A percentile compares a stretch with the other conserved stretches of the same genome.
phyloP scores from a whole-genome alignment of 257 asterid genomes.

The Anisodus tanguticus region DNA sequence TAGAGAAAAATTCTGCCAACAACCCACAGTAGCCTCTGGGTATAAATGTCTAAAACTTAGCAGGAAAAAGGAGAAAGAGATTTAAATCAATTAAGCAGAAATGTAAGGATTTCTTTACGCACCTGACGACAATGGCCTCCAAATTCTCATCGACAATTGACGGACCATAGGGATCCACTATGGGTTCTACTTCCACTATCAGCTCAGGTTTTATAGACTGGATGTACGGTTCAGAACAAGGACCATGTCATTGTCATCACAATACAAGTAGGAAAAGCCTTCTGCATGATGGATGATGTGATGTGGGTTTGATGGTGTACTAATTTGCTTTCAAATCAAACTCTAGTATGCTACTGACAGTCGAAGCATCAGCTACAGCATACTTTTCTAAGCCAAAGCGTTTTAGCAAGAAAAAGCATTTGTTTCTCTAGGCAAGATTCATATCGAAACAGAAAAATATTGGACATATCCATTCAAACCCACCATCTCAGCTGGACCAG shows the following conservation, averaged over 20 bases:
- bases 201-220: constrained; percentile 83
- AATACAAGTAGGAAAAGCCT: constrained; percentile 6
- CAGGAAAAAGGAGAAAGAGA: neutral
- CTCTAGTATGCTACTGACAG: neutral
- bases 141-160: constrained; percentile 72
- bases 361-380: neutral
- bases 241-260: constrained; percentile 34
- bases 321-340: neutral
- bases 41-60: neutral
- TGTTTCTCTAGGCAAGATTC: neutral
- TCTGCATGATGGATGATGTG: constrained; percentile 24
- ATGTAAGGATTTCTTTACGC: neutral
- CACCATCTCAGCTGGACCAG: constrained; percentile 13
- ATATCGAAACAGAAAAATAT: neutral
- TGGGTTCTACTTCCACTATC: constrained; percentile 74
- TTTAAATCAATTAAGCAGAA: neutral
- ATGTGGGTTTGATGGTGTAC: constrained; percentile 25
- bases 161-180: constrained; percentile 91
- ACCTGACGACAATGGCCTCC: constrained; percentile 98
- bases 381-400: constrained; percentile 7
- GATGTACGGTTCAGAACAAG: constrained; percentile 31
- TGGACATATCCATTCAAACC: constrained; percentile 28
- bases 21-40: neutral
- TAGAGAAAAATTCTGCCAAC: neutral
- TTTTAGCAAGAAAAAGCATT: neutral